phyloP scores from a whole-genome alignment of 306 rosid genomes.

The Erythrophleum fordii region DNA sequence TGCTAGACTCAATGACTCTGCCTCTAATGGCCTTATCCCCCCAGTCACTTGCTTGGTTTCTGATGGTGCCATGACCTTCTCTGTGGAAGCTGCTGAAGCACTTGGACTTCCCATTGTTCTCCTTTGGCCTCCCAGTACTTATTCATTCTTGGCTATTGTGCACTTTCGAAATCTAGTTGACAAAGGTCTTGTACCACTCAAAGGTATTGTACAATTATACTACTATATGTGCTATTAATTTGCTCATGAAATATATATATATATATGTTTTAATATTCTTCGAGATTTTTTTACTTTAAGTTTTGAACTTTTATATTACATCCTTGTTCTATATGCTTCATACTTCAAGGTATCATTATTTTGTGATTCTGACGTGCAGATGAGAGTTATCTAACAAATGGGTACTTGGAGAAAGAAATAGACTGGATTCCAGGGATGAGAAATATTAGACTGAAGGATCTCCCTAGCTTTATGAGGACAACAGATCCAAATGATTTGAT shows the following conservation, averaged over 20 bases:
- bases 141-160: neutral
- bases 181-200: neutral
- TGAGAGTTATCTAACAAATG: neutral
- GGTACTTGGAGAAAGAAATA: neutral
- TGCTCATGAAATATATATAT: neutral
- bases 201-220: neutral
- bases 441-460: neutral
- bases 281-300: too few relatives aligned
- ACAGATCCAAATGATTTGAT: neutral
- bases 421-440: neutral
- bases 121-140: neutral
- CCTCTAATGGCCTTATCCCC: neutral
- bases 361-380: neutral
- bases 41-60: slow-evolving; percentile 15
- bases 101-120: neutral
- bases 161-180: neutral
- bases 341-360: neutral
- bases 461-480: neutral
- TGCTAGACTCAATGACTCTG: neutral
- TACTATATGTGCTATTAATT: too few relatives aligned
- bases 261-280: neutral
- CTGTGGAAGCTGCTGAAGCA: neutral
- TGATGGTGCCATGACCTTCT: slow-evolving; percentile 11
- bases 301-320: too few relatives aligned
- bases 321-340: neutral